phyloP scores from a whole-genome alignment of 805 yeast species.

The Lipomyces spencermartinsiae region DNA sequence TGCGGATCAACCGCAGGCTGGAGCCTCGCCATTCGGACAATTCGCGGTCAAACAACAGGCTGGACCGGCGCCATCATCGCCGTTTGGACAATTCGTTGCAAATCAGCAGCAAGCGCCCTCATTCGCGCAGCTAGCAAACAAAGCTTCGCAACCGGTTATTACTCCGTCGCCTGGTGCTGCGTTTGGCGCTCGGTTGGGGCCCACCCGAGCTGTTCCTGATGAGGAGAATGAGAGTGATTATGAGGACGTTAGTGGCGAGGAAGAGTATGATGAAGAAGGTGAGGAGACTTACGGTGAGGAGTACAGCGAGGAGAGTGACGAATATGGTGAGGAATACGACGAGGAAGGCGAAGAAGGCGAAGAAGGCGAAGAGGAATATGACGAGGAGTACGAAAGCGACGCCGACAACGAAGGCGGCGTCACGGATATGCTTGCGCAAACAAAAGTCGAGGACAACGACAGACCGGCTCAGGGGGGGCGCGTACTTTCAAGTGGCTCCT shows the following conservation, averaged over 20 bases:
- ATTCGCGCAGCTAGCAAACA: neutral
- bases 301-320: slow-evolving; percentile 18
- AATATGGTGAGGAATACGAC: slow-evolving; percentile 13
- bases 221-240: slow-evolving; percentile 19
- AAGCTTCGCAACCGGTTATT: neutral
- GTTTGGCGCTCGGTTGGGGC: slow-evolving; percentile 19
- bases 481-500: neutral
- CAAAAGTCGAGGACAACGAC: neutral
- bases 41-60: slow-evolving; percentile 8
- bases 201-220: neutral
- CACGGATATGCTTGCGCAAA: neutral
- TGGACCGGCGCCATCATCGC: slow-evolving; percentile 10
- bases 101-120: neutral
- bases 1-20: slow-evolving; percentile 16
- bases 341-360: slow-evolving; percentile 32
- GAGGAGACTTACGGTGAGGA: slow-evolving; percentile 2
- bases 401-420: neutral
- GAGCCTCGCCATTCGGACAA: slow-evolving; percentile 23
- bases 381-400: neutral
- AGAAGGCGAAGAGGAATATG: slow-evolving; percentile 12
- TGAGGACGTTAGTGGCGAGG: slow-evolving; percentile 22
- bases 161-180: slow-evolving; percentile 16
- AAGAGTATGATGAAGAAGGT: slow-evolving; percentile 16
- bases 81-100: slow-evolving; percentile 7
- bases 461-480: neutral